Conservation (phyloP, 305 asterid species). For the Fraxinus latifolia region DNA sequence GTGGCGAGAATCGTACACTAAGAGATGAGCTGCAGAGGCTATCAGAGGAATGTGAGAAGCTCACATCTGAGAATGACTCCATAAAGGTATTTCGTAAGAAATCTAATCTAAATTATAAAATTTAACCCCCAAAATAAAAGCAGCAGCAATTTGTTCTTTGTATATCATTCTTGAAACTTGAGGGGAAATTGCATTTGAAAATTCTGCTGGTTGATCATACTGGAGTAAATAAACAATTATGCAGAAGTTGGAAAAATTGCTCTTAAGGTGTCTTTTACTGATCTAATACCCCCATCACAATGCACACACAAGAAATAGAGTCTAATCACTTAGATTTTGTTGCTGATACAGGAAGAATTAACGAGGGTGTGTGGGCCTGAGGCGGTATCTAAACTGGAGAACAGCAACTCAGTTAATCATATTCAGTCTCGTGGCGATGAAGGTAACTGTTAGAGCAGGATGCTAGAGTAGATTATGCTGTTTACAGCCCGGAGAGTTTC, state of each 20-base stretch:
- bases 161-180: background rate
- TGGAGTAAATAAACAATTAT: background rate
- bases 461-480: slow-evolving; percentile 3
- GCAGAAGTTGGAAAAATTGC: background rate
- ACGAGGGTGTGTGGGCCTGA: slow-evolving; percentile 62
- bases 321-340: background rate
- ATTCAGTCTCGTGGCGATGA: slow-evolving; percentile 43
- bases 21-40: slow-evolving; percentile 77
- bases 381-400: slow-evolving; percentile 52
- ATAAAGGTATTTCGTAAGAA: slow-evolving; percentile 49
- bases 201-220: background rate
- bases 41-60: slow-evolving; percentile 84
- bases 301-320: background rate
- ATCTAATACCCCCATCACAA: background rate
- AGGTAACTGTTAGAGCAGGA: slow-evolving; percentile 46
- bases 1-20: slow-evolving; percentile 58
- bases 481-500: background rate
- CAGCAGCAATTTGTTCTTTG: background rate
- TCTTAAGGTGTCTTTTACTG: background rate
- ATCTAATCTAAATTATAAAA: background rate
- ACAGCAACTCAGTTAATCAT: slow-evolving; percentile 32
- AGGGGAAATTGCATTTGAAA: background rate
- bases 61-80: slow-evolving; percentile 66
- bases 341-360: slow-evolving; percentile 65
- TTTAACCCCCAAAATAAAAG: background rate